phyloP scores from a whole-genome alignment of 2,329 filamentous ascomycete genomes.

The Penicillium sp. region DNA sequence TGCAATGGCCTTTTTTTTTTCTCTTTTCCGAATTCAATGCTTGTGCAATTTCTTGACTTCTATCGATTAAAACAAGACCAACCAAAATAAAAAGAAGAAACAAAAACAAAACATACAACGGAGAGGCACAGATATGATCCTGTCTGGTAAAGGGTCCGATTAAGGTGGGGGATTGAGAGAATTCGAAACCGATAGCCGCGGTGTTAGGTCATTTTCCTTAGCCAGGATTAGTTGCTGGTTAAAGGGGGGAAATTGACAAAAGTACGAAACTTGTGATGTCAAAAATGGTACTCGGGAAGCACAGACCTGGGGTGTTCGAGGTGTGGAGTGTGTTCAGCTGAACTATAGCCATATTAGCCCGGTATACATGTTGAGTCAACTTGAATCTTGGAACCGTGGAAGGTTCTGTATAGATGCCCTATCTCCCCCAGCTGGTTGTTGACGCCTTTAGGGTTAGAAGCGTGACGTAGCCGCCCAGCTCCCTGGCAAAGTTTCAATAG shows the following conservation, averaged over 20 bases:
- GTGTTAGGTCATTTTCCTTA: neutral
- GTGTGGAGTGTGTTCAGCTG: no score
- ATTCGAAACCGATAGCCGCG: neutral
- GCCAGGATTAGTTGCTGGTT: neutral
- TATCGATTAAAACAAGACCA: neutral
- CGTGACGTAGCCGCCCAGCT: no score
- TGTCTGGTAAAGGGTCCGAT: slow-evolving; percentile 15
- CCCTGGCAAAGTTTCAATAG: no score
- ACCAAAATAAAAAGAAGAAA: neutral
- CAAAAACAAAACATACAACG: neutral
- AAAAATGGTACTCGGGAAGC: neutral
- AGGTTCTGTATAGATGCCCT: no score
- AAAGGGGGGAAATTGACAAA: slow-evolving; percentile 10
- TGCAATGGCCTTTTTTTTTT: neutral
- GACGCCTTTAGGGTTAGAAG: no score
- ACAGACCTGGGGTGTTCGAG: neutral
- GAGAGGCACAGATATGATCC: neutral
- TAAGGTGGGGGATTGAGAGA: neutral
- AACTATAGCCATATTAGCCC: no score
- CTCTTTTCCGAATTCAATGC: neutral
- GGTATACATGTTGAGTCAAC: no score
- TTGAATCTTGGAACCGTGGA: no score
- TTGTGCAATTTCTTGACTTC: neutral
- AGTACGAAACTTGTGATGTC: slow-evolving; percentile 14
- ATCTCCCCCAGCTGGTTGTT: no score